These are phyloP conservation scores for Colletotrichum nymphaeae DNA, from an alignment of 2,329 filamentous ascomycete genomes.

Conservation along the genomic window DNA sequence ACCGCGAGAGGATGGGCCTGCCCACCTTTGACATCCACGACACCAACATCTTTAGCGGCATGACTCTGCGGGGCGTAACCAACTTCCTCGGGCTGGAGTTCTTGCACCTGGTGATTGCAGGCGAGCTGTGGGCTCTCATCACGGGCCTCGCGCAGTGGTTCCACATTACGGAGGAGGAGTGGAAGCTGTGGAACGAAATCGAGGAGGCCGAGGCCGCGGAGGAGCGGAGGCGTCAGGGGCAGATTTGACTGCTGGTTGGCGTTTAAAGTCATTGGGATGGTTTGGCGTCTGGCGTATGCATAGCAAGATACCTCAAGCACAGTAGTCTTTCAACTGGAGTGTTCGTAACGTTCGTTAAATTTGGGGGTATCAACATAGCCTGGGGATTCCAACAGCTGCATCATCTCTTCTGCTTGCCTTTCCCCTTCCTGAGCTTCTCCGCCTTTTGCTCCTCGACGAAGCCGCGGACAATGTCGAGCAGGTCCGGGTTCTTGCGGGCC, in stretches of 20 bases:
- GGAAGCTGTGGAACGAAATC: slow-evolving; percentile 45
- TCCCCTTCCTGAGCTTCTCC: slow-evolving; percentile 42
- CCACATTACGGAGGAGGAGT: slow-evolving; percentile 57
- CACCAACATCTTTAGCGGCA: slow-evolving; percentile 48
- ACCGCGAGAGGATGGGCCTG: slow-evolving; percentile 51
- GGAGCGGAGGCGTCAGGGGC: slow-evolving; percentile 14
- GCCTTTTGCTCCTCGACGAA: slow-evolving; percentile 72
- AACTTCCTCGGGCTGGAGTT: slow-evolving; percentile 61
- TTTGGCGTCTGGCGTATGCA: neutral
- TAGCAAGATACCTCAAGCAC: slow-evolving; percentile 6
- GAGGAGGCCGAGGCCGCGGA: slow-evolving; percentile 41
- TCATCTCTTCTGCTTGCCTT: slow-evolving; percentile 22
- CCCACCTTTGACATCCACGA: slow-evolving; percentile 52
- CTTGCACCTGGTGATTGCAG: slow-evolving; percentile 55
- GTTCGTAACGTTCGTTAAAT: neutral
- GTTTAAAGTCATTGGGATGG: neutral
- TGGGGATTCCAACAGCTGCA: too few relatives aligned
- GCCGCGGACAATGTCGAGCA: slow-evolving; percentile 79
- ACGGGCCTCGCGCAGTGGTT: slow-evolving; percentile 51
- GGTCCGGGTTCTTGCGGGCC: slow-evolving; percentile 85
- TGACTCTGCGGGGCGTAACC: slow-evolving; percentile 52
- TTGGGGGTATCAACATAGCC: slow-evolving; percentile 24
- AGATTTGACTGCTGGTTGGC: neutral
- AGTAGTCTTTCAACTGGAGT: neutral
- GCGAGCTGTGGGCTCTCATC: slow-evolving; percentile 58